A percentile compares a stretch with the other conserved stretches of the same genome.
These are phyloP conservation scores for Pseudohalonectria lignicola DNA, from an alignment of 2,329 filamentous ascomycete genomes.

Conservation along the genomic window DNA sequence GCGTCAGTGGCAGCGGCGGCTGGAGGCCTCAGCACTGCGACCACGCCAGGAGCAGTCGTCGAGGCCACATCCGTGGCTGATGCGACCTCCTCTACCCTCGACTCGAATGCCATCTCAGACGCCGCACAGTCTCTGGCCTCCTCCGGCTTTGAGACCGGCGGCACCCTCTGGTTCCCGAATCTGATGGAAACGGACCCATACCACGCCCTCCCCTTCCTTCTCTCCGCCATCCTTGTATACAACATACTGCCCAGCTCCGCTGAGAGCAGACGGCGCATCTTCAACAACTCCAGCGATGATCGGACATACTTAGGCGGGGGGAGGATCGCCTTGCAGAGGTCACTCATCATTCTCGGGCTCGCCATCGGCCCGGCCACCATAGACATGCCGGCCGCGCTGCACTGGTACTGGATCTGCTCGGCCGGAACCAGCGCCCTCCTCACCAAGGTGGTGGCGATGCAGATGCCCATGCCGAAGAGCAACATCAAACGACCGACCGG, in stretches of 20 bases:
- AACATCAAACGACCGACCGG: slow-evolving; percentile 10
- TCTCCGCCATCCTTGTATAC: slow-evolving; percentile 22
- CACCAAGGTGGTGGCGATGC: slow-evolving; percentile 7
- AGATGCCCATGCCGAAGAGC: slow-evolving; percentile 13
- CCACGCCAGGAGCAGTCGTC: slow-evolving; percentile 4
- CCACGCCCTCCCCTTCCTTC: slow-evolving; percentile 30
- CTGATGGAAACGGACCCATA: slow-evolving; percentile 40
- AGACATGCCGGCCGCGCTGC: slow-evolving; percentile 27
- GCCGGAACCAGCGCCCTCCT: slow-evolving; percentile 13
- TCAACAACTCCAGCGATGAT: not conserved
- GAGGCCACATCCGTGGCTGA: slow-evolving; percentile 9
- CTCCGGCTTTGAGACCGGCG: slow-evolving; percentile 31
- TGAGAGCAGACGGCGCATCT: not conserved
- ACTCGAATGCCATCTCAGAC: not conserved
- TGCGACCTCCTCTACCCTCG: not conserved
- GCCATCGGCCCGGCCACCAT: slow-evolving; percentile 23
- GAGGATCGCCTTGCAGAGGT: slow-evolving; percentile 13
- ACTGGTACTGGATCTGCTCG: slow-evolving; percentile 31
- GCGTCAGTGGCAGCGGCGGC: not conserved
- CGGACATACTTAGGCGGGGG: too few relatives aligned
- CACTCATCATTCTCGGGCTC: slow-evolving; percentile 16
- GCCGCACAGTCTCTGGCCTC: not conserved
- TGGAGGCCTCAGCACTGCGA: slow-evolving; percentile 2
- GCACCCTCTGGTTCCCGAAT: slow-evolving; percentile 44
- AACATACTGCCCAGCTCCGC: slow-evolving; percentile 20